Evolutionary conservation across 306 rosid genomes (phyloP).

Genomic region (Inga laurina): DNA sequence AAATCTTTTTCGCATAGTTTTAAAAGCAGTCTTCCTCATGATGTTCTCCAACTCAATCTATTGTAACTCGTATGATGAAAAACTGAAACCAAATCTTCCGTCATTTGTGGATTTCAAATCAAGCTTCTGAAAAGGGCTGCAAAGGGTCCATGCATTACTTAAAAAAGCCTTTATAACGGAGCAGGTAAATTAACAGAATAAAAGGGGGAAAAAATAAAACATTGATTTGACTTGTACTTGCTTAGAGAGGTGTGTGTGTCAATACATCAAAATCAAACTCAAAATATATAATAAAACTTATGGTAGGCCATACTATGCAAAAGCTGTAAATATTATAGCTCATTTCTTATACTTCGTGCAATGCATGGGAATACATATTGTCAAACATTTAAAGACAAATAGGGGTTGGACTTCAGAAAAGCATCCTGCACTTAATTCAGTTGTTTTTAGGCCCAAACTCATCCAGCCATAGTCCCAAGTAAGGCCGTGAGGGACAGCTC

Average conservation of each 20-base stretch:
- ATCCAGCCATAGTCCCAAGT: no score
- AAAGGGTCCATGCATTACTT: conserved; percentile 40
- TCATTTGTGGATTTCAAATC: conserved; percentile 89
- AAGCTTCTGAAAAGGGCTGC: conserved; percentile 97
- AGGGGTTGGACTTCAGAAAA: no score
- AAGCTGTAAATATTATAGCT: no score
- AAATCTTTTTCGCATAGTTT: not conserved
- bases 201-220: not conserved
- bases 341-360: no score
- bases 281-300: not conserved
- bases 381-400: no score
- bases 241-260: not conserved
- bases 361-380: no score
- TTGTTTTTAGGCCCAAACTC: no score
- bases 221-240: not conserved
- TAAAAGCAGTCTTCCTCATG: not conserved
- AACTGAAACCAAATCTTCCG: conserved; percentile 86
- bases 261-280: not conserved
- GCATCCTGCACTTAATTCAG: no score
- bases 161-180: conserved; percentile 33
- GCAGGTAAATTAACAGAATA: not conserved
- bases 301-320: not conserved
- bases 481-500: no score
- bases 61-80: conserved; percentile 79
- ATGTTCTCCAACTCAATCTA: conserved; percentile 33